Evolutionary conservation across 169 alveolate genomes (phyloP).

Genomic region (Besnoitia besnoiti): DNA sequence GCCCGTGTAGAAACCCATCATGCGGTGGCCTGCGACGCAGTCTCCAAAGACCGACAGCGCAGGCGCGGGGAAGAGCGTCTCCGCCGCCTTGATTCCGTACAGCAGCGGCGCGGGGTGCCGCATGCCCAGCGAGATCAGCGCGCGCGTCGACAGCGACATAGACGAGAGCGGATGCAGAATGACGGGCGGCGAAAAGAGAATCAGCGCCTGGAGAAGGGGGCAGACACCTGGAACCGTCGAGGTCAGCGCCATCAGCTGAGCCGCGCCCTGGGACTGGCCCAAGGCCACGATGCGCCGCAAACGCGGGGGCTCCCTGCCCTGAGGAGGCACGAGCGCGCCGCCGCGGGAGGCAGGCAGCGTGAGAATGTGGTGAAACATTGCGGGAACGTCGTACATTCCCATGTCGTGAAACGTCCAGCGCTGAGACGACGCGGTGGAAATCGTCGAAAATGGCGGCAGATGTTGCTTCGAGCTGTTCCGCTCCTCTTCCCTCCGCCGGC

Average conservation of each 20-base stretch:
- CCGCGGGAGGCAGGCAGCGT: background rate
- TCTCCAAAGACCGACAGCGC: conserved; percentile 54
- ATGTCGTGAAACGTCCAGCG: conserved; percentile 60
- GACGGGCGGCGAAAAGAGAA: conserved; percentile 63
- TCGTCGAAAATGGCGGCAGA: conserved; percentile 47
- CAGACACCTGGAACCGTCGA: conserved; percentile 37
- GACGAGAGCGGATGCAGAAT: conserved; percentile 57
- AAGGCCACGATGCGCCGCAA: conserved; percentile 3
- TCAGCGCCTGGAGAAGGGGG: conserved; percentile 11
- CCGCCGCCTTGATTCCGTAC: conserved; percentile 25
- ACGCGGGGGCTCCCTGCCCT: background rate
- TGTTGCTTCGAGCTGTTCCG: background rate
- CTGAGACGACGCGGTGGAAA: background rate
- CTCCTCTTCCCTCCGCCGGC: background rate
- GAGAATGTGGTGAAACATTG: conserved; percentile 57
- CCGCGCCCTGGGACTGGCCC: conserved; percentile 70
- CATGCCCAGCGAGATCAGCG: conserved; percentile 49
- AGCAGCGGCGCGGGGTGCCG: conserved; percentile 47
- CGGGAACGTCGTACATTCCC: conserved; percentile 57
- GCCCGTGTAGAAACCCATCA: conserved; percentile 61
- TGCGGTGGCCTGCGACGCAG: conserved; percentile 44
- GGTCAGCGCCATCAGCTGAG: conserved; percentile 56
- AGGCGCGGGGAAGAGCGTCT: conserved; percentile 37
- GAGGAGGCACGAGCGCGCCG: background rate
- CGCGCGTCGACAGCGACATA: conserved; percentile 51